A percentile compares a stretch with the other conserved stretches of the same genome.
Evolutionary conservation across 2,329 filamentous ascomycete genomes (phyloP).

Genomic region (Allantophomopsis lycopodina): DNA sequence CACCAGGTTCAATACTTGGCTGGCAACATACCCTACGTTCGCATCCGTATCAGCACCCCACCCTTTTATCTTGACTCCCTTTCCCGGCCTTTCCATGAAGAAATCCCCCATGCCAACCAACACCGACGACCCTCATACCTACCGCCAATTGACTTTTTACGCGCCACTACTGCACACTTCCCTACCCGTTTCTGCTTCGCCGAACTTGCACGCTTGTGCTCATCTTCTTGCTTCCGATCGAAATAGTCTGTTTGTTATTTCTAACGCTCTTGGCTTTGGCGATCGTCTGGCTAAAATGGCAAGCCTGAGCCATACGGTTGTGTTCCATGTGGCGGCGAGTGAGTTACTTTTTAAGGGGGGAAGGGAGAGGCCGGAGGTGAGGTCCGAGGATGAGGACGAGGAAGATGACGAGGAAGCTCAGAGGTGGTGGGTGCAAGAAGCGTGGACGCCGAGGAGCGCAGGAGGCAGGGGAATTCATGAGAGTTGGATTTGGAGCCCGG

Average conservation of each 20-base stretch:
- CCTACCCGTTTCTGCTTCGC: constrained; percentile 25
- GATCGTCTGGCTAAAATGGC: constrained; percentile 26
- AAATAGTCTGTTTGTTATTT: constrained; percentile 36
- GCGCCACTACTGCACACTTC: constrained; percentile 10
- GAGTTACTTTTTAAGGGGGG: constrained; percentile 26
- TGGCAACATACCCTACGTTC: background rate
- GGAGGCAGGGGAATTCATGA: constrained; percentile 30
- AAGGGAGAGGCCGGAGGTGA: too few relatives aligned
- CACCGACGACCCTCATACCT: constrained; percentile 25
- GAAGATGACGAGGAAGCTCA: background rate
- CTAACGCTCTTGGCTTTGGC: constrained; percentile 30
- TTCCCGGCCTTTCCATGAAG: constrained; percentile 16
- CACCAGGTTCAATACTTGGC: background rate
- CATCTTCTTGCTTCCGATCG: constrained; percentile 43
- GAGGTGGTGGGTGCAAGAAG: constrained; percentile 33
- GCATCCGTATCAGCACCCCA: too few relatives aligned
- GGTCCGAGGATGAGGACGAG: constrained; percentile 12
- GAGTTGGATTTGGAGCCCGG: constrained; percentile 25
- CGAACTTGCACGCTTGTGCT: constrained; percentile 41
- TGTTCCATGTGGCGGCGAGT: constrained; percentile 27
- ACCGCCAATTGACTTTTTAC: constrained; percentile 30
- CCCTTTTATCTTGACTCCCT: constrained; percentile 16
- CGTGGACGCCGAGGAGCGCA: constrained; percentile 26
- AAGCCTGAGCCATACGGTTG: constrained; percentile 30
- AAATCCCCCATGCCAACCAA: constrained; percentile 38